Evolutionary conservation across 495 filamentous ascomycete genomes (phyloP).

Genomic region (Penicillium paxilli): DNA sequence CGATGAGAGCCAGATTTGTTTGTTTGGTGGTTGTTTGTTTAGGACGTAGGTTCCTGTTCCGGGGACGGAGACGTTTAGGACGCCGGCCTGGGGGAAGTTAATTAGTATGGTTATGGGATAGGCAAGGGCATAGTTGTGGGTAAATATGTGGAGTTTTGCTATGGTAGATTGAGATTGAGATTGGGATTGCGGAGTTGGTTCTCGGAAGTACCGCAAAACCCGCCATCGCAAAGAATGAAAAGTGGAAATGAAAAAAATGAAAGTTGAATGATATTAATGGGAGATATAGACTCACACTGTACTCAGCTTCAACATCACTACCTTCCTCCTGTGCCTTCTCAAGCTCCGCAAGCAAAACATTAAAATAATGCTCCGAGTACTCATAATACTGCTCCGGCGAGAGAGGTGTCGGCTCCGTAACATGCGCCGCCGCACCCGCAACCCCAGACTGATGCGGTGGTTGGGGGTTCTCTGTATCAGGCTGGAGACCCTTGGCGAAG

Average conservation of each 20-base stretch:
- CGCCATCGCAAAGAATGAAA: too few species aligned
- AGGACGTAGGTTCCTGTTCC: slow-evolving; percentile 79
- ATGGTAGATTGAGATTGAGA: too few species aligned
- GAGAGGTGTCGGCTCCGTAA: slow-evolving; percentile 43
- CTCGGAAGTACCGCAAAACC: too few species aligned
- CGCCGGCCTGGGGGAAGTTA: slow-evolving; percentile 62
- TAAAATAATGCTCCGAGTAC: slow-evolving; percentile 51
- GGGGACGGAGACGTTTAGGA: slow-evolving; percentile 70
- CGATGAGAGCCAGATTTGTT: slow-evolving; percentile 95
- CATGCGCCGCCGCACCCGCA: slow-evolving; percentile 33
- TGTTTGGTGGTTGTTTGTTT: slow-evolving; percentile 97
- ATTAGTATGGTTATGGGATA: background rate
- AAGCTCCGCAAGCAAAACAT: slow-evolving; percentile 43
- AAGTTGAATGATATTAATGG: background rate
- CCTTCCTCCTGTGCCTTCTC: slow-evolving; percentile 48
- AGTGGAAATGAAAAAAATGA: too few species aligned
- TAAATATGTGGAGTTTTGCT: too few species aligned
- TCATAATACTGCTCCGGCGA: slow-evolving; percentile 46
- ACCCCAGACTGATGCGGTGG: slow-evolving; percentile 38
- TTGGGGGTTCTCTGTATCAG: slow-evolving; percentile 40
- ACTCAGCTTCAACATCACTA: slow-evolving; percentile 58
- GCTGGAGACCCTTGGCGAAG: slow-evolving; percentile 42
- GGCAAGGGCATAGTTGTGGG: too few species aligned
- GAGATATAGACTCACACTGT: slow-evolving; percentile 36
- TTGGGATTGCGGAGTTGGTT: too few species aligned